Percentiles rank a stretch among this genome's conserved stretches.
These are phyloP conservation scores for Pseudonectria buxi DNA, from an alignment of 2,329 filamentous ascomycete genomes.

Conservation along the genomic window DNA sequence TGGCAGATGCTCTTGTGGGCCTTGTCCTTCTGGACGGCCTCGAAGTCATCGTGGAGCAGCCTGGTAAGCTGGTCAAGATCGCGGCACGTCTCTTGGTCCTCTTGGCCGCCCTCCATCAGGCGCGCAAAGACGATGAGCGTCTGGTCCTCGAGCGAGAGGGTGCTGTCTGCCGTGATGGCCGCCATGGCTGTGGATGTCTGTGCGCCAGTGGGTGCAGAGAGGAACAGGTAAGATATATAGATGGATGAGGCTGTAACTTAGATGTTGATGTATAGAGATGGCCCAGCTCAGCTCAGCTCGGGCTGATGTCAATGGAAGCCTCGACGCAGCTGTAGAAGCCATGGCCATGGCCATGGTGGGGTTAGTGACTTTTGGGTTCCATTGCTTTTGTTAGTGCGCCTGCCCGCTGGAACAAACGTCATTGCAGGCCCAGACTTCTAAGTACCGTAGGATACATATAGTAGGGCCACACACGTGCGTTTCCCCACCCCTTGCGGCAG, in stretches of 20 bases:
- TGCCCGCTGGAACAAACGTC: not conserved
- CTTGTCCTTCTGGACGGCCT: slow-evolving; percentile 36
- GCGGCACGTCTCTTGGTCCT: slow-evolving; percentile 63
- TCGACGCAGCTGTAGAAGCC: too few species aligned
- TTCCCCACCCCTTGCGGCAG: too few species aligned
- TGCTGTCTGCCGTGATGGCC: slow-evolving; percentile 13
- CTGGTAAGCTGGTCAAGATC: slow-evolving; percentile 54
- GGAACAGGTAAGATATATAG: too few species aligned
- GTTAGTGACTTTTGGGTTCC: not conserved
- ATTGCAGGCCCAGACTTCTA: too few species aligned
- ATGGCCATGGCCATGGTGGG: not conserved
- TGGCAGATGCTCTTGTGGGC: slow-evolving; percentile 44
- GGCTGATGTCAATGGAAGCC: too few species aligned
- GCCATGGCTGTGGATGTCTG: slow-evolving; percentile 24
- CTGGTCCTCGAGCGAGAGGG: slow-evolving; percentile 48
- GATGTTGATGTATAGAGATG: too few species aligned
- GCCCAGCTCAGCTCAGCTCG: too few species aligned
- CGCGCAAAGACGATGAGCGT: slow-evolving; percentile 76
- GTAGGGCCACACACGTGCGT: too few species aligned
- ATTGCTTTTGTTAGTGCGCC: slow-evolving; percentile 1
- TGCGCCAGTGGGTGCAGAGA: slow-evolving; percentile 25
- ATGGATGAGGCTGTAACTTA: too few species aligned
- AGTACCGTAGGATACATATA: too few species aligned
- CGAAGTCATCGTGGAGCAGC: slow-evolving; percentile 50
- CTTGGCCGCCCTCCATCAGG: slow-evolving; percentile 83